Evolutionary conservation across 2,329 filamentous ascomycete species (phyloP).

Genomic region (Pyricularia pennisetigena): DNA sequence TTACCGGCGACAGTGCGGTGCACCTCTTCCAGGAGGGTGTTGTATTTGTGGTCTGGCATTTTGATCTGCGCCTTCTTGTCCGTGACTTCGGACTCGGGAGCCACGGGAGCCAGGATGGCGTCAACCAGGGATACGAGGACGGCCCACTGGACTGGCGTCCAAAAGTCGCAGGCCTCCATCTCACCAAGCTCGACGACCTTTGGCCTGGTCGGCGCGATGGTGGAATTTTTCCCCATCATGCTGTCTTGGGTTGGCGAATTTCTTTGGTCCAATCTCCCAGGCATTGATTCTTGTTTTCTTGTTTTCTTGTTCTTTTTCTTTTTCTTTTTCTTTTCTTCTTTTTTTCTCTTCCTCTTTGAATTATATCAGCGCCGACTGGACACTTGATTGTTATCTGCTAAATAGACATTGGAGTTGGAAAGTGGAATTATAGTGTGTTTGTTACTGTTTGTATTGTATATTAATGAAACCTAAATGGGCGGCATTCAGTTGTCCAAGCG

Average conservation of each 20-base stretch:
- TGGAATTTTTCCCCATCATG: not conserved
- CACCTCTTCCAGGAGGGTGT: conserved; percentile 29
- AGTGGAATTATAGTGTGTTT: not conserved
- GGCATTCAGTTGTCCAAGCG: not conserved
- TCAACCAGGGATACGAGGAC: conserved; percentile 45
- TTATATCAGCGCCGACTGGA: not conserved
- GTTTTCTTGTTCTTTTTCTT: not conserved
- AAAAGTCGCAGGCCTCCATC: conserved; percentile 22
- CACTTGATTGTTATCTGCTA: not conserved
- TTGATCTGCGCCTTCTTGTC: conserved; percentile 31
- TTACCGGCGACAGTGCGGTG: conserved; percentile 24
- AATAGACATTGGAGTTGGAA: not conserved
- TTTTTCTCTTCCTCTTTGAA: too few relatives aligned
- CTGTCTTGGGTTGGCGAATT: not conserved
- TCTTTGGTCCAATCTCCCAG: conserved; percentile 4
- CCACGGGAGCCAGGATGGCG: conserved; percentile 51
- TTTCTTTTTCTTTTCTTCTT: not conserved
- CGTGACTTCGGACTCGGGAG: conserved; percentile 24
- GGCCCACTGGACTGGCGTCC: conserved; percentile 40
- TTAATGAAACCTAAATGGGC: not conserved
- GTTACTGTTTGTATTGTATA: not conserved
- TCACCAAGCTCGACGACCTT: not conserved
- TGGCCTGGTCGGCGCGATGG: conserved; percentile 10
- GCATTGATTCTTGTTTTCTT: not conserved
- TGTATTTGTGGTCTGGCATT: conserved; percentile 40